Percentiles rank a stretch among this genome's conserved stretches.
Conservation (phyloP, 305 asterid species). For the Fraxinus nigra region DNA sequence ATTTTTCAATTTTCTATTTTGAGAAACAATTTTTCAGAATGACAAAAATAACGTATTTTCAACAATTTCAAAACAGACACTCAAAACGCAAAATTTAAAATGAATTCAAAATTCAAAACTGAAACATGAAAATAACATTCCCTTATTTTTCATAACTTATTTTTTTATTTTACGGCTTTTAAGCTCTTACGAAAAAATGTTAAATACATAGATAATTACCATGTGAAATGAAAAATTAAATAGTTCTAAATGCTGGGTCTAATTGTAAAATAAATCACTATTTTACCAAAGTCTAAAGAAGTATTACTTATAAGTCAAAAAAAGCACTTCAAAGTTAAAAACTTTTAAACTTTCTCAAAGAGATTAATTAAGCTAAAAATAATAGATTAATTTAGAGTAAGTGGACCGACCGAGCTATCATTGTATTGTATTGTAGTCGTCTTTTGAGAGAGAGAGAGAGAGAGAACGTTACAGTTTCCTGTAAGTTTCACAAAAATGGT, state of each 20-base stretch:
- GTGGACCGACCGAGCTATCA: background rate
- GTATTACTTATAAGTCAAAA: background rate
- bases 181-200: background rate
- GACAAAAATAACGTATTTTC: no score
- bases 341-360: background rate
- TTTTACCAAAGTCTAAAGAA: background rate
- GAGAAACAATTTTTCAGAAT: no score
- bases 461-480: slow-evolving; percentile 14
- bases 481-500: slow-evolving; percentile 14
- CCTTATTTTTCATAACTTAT: background rate
- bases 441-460: background rate
- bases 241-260: background rate
- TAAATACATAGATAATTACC: background rate
- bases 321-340: background rate
- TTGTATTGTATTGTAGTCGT: slow-evolving; percentile 14
- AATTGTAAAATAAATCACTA: background rate
- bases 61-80: no score
- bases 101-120: no score
- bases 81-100: no score
- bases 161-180: background rate
- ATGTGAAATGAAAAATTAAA: background rate
- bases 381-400: slow-evolving; percentile 20
- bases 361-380: slow-evolving; percentile 22
- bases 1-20: no score
- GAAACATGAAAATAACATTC: no score